Conservation (phyloP, 352 stramenopile genomes). For the Pythium apleroticum region DNA sequence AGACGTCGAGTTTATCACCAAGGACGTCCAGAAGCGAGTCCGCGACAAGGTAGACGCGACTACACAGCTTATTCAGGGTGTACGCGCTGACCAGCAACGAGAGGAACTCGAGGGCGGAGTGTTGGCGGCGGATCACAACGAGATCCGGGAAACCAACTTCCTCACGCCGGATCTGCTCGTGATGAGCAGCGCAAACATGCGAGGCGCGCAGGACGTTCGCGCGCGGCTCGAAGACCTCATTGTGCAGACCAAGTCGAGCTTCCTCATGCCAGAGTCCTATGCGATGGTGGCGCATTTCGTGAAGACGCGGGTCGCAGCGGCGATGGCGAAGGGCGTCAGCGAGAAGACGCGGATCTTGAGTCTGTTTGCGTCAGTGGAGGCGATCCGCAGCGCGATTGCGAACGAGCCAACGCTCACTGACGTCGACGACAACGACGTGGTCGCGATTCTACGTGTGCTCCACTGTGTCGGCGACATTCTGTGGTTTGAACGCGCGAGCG, state of each 20-base stretch:
- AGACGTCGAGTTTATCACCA: neutral
- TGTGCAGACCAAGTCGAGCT: neutral
- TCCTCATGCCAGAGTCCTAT: conserved; percentile 9
- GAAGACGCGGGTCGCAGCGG: neutral
- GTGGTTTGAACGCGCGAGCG: conserved; percentile 11
- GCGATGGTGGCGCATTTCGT: neutral
- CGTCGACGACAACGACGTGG: neutral
- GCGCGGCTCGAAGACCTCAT: neutral
- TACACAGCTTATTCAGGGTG: neutral
- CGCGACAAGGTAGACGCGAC: neutral
- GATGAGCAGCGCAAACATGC: conserved; percentile 13
- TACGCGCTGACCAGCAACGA: neutral
- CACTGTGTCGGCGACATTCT: conserved; percentile 22
- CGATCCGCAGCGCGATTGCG: neutral
- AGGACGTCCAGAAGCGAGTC: neutral
- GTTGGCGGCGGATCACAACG: neutral
- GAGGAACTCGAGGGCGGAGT: neutral
- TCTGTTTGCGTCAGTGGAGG: neutral
- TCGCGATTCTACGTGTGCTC: conserved; percentile 14
- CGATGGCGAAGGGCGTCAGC: neutral
- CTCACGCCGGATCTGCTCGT: neutral
- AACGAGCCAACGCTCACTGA: neutral
- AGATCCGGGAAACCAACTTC: neutral
- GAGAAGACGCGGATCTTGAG: neutral
- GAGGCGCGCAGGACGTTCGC: neutral